A percentile compares a stretch with the other conserved stretches of the same genome.
phyloP scores from a whole-genome alignment of 225 moss, liverwort and hornwort genomes.

The Anthoceros angustus region DNA sequence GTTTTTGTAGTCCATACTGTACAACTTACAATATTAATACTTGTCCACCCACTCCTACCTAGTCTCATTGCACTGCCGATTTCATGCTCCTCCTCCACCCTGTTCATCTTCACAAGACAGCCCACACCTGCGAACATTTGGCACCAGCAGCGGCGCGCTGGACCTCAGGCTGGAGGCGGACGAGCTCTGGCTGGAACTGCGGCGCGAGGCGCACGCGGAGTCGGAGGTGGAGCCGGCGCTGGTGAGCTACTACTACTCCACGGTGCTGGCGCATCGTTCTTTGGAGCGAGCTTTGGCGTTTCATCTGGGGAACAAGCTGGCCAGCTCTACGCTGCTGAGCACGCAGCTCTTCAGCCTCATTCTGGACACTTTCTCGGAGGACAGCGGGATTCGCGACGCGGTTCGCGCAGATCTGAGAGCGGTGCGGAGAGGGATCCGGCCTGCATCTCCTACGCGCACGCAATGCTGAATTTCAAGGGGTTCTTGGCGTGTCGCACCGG shows the following conservation, averaged over 20 bases:
- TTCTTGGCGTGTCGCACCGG: constrained; percentile 38
- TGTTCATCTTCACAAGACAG: background rate
- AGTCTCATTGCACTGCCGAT: too few species aligned
- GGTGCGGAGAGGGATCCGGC: constrained; percentile 46
- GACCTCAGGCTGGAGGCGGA: constrained; percentile 15
- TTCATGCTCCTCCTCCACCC: too few species aligned
- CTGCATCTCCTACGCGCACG: constrained; percentile 34
- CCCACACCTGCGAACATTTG: background rate
- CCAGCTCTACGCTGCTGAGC: constrained; percentile 39
- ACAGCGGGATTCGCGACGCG: constrained; percentile 30
- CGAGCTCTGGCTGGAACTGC: constrained; percentile 34
- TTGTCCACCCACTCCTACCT: too few species aligned
- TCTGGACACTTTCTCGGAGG: constrained; percentile 45
- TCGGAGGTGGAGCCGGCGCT: constrained; percentile 36
- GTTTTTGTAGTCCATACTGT: too few species aligned
- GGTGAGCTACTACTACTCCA: constrained; percentile 44
- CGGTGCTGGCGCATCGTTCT: constrained; percentile 40
- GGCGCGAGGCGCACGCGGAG: constrained; percentile 42
- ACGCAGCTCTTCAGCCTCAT: constrained; percentile 47
- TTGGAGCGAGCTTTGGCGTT: constrained; percentile 50
- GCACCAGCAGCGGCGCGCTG: background rate
- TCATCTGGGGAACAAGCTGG: constrained; percentile 58
- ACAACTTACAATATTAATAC: too few species aligned
- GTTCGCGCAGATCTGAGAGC: constrained; percentile 38
- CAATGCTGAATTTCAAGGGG: constrained; percentile 47